phyloP scores from a whole-genome alignment of 1,284 basidiomycete genomes.

The Ganoderma lingzhi region DNA sequence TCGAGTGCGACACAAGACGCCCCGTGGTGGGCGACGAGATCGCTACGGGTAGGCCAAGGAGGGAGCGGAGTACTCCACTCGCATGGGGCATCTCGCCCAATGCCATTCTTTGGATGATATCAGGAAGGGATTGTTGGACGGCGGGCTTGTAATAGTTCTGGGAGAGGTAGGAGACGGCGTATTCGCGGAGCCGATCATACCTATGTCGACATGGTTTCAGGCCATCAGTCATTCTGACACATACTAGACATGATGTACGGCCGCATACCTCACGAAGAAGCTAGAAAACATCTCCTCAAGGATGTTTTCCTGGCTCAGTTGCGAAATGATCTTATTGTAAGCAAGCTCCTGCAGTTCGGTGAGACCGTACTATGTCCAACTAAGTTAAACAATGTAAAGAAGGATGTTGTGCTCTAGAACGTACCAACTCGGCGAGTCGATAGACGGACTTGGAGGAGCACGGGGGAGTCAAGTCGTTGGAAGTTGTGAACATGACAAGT shows the following conservation, averaged over 20 bases:
- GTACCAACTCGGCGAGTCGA: conserved; percentile 2
- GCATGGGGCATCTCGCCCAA: conserved; percentile 31
- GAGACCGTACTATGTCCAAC: conserved; percentile 23
- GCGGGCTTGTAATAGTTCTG: conserved; percentile 17
- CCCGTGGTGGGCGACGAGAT: not conserved
- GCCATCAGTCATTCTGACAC: not conserved
- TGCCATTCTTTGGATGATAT: conserved; percentile 22
- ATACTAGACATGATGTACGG: not conserved
- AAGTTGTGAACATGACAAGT: conserved; percentile 17
- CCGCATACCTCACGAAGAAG: conserved; percentile 24
- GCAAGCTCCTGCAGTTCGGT: conserved; percentile 30
- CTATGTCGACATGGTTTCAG: not conserved
- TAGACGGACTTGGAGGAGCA: conserved; percentile 41
- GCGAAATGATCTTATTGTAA: conserved; percentile 23
- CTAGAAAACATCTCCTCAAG: conserved; percentile 34
- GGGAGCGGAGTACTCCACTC: conserved; percentile 24
- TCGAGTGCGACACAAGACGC: not conserved
- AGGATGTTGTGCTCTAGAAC: not conserved
- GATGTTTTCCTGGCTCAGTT: conserved; percentile 29
- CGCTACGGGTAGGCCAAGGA: conserved; percentile 25
- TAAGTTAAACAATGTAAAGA: conserved; percentile 27
- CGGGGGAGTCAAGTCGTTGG: conserved; percentile 22
- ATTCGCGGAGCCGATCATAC: conserved; percentile 31
- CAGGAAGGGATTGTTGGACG: conserved; percentile 19
- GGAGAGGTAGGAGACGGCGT: conserved; percentile 31